These are phyloP conservation scores for Viola pubescens DNA, from an alignment of 441 rosid species.

Conservation along the genomic window DNA sequence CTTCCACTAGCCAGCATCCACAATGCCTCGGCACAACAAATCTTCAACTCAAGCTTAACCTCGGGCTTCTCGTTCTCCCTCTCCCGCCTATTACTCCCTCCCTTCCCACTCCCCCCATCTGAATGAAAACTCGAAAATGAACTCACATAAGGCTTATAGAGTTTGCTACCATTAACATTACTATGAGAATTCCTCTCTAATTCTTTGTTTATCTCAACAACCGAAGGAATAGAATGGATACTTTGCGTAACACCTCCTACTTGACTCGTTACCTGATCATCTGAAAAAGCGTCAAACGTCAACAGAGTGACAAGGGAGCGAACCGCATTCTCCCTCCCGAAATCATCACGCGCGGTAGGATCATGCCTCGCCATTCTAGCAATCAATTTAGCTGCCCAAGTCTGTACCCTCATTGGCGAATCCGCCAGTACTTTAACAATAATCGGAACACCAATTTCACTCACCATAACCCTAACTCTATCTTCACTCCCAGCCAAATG, in stretches of 20 bases:
- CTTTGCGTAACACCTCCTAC: conserved; percentile 22
- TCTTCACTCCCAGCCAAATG: conserved; percentile 35
- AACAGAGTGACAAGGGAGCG: conserved; percentile 44
- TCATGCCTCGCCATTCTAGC: conserved; percentile 47
- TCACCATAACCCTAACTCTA: conserved; percentile 33
- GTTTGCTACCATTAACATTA: conserved; percentile 10
- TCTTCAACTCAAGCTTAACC: conserved; percentile 31
- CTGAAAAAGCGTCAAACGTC: conserved; percentile 37
- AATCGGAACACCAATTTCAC: conserved; percentile 31
- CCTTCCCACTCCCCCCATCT: conserved; percentile 29
- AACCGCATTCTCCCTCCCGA: conserved; percentile 45
- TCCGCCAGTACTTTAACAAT: conserved; percentile 47
- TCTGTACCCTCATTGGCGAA: conserved; percentile 40
- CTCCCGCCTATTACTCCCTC: conserved; percentile 39
- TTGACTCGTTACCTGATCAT: conserved; percentile 21
- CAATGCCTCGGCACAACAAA: conserved; percentile 49
- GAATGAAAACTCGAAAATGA: conserved; percentile 31
- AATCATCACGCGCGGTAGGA: conserved; percentile 38
- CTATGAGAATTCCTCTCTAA: conserved; percentile 16
- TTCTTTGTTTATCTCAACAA: conserved; percentile 49
- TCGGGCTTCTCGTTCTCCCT: conserved; percentile 41
- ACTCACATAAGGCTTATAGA: conserved; percentile 13
- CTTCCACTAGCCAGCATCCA: conserved; percentile 43
- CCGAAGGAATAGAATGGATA: conserved; percentile 50
- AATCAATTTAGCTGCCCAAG: conserved; percentile 35